phyloP scores from a whole-genome alignment of 2,329 filamentous ascomycete genomes.

The Hansfordia pulvinata region DNA sequence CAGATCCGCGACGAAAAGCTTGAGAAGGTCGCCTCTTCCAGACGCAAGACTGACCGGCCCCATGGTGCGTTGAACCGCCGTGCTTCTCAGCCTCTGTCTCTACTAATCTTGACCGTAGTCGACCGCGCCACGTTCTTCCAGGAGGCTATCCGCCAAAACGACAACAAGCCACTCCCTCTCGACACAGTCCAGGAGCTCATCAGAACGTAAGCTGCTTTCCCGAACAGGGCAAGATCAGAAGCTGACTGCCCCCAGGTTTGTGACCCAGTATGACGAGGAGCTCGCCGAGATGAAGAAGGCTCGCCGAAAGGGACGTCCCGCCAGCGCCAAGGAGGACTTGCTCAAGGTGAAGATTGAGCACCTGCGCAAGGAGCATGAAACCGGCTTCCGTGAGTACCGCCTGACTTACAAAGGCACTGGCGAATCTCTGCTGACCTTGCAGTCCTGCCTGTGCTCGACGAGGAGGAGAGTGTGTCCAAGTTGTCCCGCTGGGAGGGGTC shows the following conservation, averaged over 20 bases:
- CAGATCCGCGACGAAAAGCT: slow-evolving; percentile 72
- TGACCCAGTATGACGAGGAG: slow-evolving; percentile 59
- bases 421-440: slow-evolving; percentile 7
- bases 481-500: slow-evolving; percentile 68
- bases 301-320: slow-evolving; percentile 65
- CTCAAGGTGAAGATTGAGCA: slow-evolving; percentile 56
- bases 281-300: slow-evolving; percentile 50
- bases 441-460: slow-evolving; percentile 65
- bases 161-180: slow-evolving; percentile 33
- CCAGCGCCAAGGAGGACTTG: slow-evolving; percentile 63
- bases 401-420: neutral
- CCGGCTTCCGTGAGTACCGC: slow-evolving; percentile 58
- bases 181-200: slow-evolving; percentile 48
- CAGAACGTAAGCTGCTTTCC: slow-evolving; percentile 31
- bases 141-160: slow-evolving; percentile 41
- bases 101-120: slow-evolving; percentile 28
- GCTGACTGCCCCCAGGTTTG: slow-evolving; percentile 35
- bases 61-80: slow-evolving; percentile 39
- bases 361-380: slow-evolving; percentile 68
- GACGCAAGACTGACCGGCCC: slow-evolving; percentile 61
- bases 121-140: slow-evolving; percentile 61
- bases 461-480: slow-evolving; percentile 47
- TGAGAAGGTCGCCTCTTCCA: slow-evolving; percentile 52
- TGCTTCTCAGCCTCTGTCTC: slow-evolving; percentile 1
- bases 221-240: no score